Base-by-base conservation (phyloP, 345 rosid genomes). In the Citrus sp. region DNA sequence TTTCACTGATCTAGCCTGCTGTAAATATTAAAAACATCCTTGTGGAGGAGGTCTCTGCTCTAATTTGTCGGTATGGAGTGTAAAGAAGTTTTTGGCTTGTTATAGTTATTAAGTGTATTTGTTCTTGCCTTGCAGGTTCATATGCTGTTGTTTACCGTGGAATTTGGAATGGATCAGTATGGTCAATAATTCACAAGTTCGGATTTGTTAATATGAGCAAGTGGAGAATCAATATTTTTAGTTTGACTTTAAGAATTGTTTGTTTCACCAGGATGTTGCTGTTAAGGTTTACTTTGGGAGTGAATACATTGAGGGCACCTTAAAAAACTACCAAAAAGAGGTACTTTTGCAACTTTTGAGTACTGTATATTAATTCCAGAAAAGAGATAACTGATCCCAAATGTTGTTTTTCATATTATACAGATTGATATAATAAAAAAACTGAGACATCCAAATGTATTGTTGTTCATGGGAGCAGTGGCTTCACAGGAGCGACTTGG, bases 381-480 rank as follows among this genome's bases (percentile, higher is more conserved):
- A 78, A 69, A 34, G 27, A 72, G 72, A 59, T 34, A 9, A 3
- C 58, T 71, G 22, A 72, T 70, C 59, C 67, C 14, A 59, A 25
- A 30, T n/a, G 65, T 38, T 9, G 54, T 56, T 27, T 67, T 71
- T 9, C 51, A 7, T 72, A 2, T 56, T 5, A 59, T 74, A 49
- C 85, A 93, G 98, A 89, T 92, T 72, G 87, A 88, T 74, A 90
- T 95, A 59, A 93, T 95, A 97, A 92, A 85, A 86, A 93, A 85
- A 81, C 78, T 95, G 71, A 90, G 99, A 82, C 98, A 95, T 85
- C 98, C 99, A 8, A 93, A 95, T 79, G 97, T 93, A 19, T 78
- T 95, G 80, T 84, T 95, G 51, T 92, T 93, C 84, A 95, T 95
- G 98, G 99, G 99, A 87, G 98, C 98, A 5, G 92, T 93, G 34